These are phyloP conservation scores for Phlebiopsis gigantea DNA, from an alignment of 768 basidiomycete species.

Conservation along the genomic window DNA sequence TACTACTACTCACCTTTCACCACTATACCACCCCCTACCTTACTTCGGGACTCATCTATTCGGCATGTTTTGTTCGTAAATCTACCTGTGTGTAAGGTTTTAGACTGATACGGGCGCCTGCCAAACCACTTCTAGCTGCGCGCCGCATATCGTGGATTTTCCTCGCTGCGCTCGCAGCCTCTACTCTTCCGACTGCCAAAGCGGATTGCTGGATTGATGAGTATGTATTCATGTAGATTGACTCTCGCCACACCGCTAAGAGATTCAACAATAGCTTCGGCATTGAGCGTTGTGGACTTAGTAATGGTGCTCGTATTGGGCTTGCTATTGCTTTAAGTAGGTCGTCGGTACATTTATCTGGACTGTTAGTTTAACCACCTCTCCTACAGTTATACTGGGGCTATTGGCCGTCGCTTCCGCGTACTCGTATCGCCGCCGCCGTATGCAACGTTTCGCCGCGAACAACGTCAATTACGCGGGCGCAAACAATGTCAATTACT, in stretches of 20 bases:
- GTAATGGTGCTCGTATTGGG: slow-evolving; percentile 8
- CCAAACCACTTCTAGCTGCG: not conserved
- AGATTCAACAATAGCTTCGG: not conserved
- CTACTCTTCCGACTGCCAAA: slow-evolving; percentile 3
- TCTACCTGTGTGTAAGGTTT: not conserved
- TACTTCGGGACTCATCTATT: not conserved
- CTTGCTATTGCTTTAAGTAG: slow-evolving; percentile 13
- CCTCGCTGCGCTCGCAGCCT: slow-evolving; percentile 1
- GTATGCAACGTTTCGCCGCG: not conserved
- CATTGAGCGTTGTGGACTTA: slow-evolving; percentile 11
- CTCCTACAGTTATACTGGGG: slow-evolving; percentile 2
- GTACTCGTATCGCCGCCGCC: not conserved
- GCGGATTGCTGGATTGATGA: slow-evolving; percentile 10
- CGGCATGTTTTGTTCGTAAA: not conserved
- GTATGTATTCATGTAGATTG: not conserved
- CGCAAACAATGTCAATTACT: slow-evolving; percentile 7
- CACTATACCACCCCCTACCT: not conserved
- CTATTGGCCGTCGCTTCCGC: slow-evolving; percentile 1
- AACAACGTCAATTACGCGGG: not conserved
- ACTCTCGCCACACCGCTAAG: not conserved
- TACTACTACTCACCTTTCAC: not conserved
- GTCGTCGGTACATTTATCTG: not conserved
- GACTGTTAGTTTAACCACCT: not conserved
- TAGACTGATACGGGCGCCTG: not conserved
- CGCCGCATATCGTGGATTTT: not conserved